phyloP scores from a whole-genome alignment of 306 rosid genomes.

The Cucurbita ficifolia region DNA sequence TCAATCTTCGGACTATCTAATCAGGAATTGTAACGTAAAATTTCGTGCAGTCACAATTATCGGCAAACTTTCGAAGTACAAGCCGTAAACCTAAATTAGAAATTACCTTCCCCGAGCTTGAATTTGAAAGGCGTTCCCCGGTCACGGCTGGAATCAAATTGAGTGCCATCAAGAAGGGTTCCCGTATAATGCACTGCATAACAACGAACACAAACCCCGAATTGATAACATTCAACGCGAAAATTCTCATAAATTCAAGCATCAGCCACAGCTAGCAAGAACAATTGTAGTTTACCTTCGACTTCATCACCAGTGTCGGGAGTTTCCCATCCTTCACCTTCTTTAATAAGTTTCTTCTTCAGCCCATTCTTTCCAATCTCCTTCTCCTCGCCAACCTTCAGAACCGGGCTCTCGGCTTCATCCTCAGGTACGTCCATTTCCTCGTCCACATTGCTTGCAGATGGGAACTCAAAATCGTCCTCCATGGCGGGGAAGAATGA shows the following conservation, averaged over 20 bases:
- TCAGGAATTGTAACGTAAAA: not conserved
- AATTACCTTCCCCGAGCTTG: constrained; percentile 61
- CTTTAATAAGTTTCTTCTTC: constrained; percentile 61
- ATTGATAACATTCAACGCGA: not conserved
- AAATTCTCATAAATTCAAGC: not conserved
- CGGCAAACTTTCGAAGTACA: not conserved
- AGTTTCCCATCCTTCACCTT: constrained; percentile 68
- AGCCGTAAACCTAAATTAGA: not conserved
- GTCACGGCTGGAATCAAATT: constrained; percentile 73
- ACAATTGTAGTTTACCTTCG: constrained; percentile 26
- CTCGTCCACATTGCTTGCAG: constrained; percentile 10
- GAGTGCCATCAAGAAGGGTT: constrained; percentile 61
- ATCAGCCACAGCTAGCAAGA: not conserved
- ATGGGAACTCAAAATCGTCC: not conserved
- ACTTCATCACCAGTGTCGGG: constrained; percentile 62
- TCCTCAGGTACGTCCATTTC: constrained; percentile 36
- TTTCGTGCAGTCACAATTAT: not conserved
- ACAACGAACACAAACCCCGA: not conserved
- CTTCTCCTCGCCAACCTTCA: constrained; percentile 66
- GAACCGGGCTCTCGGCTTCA: constrained; percentile 10
- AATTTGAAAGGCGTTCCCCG: constrained; percentile 62
- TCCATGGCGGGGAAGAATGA: constrained; percentile 10
- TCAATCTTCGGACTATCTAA: not conserved
- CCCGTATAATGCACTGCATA: constrained; percentile 68
- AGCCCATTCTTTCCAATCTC: constrained; percentile 59